Percentiles rank a stretch among this genome's conserved stretches.
Conservation (phyloP, 345 rosid species). For the Geranium brycei region DNA sequence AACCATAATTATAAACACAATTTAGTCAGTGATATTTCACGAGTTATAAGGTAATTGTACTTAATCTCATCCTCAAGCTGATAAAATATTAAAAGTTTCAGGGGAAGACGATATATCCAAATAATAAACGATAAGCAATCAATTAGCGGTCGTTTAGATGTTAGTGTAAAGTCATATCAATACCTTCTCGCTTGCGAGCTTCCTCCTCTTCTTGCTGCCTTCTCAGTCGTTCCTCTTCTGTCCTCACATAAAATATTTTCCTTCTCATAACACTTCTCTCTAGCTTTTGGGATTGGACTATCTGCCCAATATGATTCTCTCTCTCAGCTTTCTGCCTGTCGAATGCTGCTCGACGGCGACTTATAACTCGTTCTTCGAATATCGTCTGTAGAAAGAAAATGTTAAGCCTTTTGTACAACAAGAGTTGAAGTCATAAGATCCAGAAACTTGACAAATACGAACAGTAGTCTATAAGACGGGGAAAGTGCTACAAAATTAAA, state of each 20-base stretch:
- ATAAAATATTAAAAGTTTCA: too few relatives aligned
- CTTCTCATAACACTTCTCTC: conserved; percentile 66
- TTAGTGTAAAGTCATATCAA: background rate
- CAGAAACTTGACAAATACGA: too few relatives aligned
- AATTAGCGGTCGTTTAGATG: too few relatives aligned
- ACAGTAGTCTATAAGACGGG: too few relatives aligned
- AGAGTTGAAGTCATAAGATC: too few relatives aligned
- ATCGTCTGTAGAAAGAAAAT: conserved; percentile 26
- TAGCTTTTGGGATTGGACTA: conserved; percentile 45
- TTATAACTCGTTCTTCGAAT: conserved; percentile 63
- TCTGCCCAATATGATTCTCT: conserved; percentile 63
- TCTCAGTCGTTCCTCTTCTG: conserved; percentile 59
- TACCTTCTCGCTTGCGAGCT: conserved; percentile 72
- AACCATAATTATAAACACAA: background rate
- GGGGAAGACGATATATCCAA: too few relatives aligned
- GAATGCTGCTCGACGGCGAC: conserved; percentile 55
- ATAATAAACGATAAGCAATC: too few relatives aligned
- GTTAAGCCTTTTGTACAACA: background rate
- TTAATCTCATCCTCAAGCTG: background rate
- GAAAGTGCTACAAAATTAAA: background rate
- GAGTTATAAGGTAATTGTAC: background rate
- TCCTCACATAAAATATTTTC: conserved; percentile 45
- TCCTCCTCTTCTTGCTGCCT: conserved; percentile 76
- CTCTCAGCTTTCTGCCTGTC: conserved; percentile 51
- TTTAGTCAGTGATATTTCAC: too few relatives aligned